These are phyloP conservation scores for Serendipita sp. DNA, from an alignment of 768 basidiomycete species.

Conservation along the genomic window DNA sequence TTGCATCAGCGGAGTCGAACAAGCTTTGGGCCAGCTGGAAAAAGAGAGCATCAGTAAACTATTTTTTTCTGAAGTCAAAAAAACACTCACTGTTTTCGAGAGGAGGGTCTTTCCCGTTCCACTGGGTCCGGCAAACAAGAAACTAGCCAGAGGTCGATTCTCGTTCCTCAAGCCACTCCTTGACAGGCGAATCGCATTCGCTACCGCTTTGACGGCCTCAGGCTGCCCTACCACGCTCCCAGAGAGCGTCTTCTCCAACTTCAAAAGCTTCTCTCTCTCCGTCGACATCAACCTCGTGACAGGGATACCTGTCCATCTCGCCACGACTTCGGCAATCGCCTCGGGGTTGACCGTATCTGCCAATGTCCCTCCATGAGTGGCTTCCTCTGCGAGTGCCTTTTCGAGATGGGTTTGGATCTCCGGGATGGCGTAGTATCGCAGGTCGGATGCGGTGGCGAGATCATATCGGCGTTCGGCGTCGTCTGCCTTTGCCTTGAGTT, in stretches of 20 bases:
- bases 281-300: constrained; percentile 74
- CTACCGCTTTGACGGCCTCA: constrained; percentile 81
- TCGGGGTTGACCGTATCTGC: constrained; percentile 67
- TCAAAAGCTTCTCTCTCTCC: constrained; percentile 75
- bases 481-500: constrained; percentile 79
- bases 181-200: constrained; percentile 84
- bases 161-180: constrained; percentile 87
- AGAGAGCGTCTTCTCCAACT: constrained; percentile 72
- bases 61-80: background rate
- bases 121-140: constrained; percentile 82
- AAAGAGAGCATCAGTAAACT: background rate
- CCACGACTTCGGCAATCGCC: constrained; percentile 88
- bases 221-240: constrained; percentile 75
- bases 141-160: constrained; percentile 77
- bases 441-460: constrained; percentile 64
- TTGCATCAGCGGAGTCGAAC: constrained; percentile 80
- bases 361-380: constrained; percentile 31
- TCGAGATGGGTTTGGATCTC: constrained; percentile 46
- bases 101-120: constrained; percentile 85
- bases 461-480: constrained; percentile 80
- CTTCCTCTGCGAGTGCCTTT: constrained; percentile 42
- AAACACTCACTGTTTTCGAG: constrained; percentile 59
- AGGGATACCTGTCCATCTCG: constrained; percentile 84
- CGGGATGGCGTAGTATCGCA: constrained; percentile 84
- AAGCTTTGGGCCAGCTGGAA: constrained; percentile 67